Conservation (phyloP, 331 rosid species). For the Malus hybrid region DNA sequence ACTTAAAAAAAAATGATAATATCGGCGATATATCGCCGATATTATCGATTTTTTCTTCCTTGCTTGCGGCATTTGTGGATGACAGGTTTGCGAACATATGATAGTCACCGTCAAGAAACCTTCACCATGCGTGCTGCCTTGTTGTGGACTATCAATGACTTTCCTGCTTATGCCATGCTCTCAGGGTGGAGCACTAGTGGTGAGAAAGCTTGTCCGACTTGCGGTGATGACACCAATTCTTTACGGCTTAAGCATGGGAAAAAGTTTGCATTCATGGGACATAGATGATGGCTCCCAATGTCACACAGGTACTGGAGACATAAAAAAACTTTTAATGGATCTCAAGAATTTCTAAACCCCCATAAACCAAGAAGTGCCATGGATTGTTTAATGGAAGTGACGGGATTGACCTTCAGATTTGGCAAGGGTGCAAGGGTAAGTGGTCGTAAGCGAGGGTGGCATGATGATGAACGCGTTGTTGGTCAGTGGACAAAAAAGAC, state of each 20-base stretch:
- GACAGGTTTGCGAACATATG: not conserved
- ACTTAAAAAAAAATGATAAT: too few species aligned
- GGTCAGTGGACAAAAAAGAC: not conserved
- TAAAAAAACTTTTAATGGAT: not conserved
- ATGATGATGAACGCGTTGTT: not conserved
- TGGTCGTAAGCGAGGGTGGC: not conserved
- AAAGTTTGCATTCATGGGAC: not conserved
- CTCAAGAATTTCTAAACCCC: not conserved
- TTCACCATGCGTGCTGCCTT: not conserved
- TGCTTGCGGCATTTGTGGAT: not conserved
- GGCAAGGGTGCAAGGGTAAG: not conserved
- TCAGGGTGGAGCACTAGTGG: not conserved
- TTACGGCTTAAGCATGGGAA: not conserved
- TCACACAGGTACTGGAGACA: not conserved
- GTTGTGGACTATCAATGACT: not conserved
- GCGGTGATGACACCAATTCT: not conserved
- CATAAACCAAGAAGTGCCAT: not conserved
- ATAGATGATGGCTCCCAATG: not conserved
- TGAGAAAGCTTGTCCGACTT: not conserved
- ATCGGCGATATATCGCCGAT: too few species aligned
- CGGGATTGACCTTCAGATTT: not conserved
- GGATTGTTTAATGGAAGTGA: not conserved
- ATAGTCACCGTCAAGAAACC: not conserved
- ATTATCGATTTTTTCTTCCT: too few species aligned
- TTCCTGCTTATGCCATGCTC: not conserved